Base-by-base conservation (phyloP, 2,329 filamentous ascomycete genomes). In the Exserohilum turcica region DNA sequence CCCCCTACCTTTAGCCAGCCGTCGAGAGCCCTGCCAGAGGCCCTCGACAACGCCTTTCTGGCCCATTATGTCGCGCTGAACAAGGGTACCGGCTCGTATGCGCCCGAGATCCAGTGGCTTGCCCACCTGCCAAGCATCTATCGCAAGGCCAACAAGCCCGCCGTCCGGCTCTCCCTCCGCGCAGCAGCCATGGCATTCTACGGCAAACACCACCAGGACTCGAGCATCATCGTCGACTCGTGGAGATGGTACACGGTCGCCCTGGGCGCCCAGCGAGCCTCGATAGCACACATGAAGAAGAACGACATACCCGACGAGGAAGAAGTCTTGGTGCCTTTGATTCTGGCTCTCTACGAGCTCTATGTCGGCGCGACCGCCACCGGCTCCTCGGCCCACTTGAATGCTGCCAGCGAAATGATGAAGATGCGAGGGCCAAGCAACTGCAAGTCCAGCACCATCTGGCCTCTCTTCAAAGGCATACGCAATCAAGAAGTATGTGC, bases 131-230 rank as follows among this genome's bases (percentile, higher is more conserved):
- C 65, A 7, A 42, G 51, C 6, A 42, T 69, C 35, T 59, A 61
- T 15, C 52, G 51, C 12, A 65, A 55, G 6, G 54, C 63, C 3
- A 51, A 28, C 9, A 67, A 65, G 42, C 63, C 66, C 15, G 66
- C 66, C 1, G 47, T 73, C 9, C 59, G 54, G n/a, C 37, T 70
- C 6, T 70, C 69, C 1, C 64, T 73, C 13, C 68, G 70, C 6
- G 68, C 70, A 38, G 57, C 68, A 1, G 67, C 68, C 9, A 71
- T 73, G 70, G 69, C 68, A 1, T 73, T 66, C 24, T 73, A 65
- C 28, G 68, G 66, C 4, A 67, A 65, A n/a, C 36, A 66, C 3
- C 66, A 71, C 38, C 39, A 62, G n/a, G 64, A 73, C 35, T 52
- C 64, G 1, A 56, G 64, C 10, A 66, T 73, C 18, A 40, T 71